Base-by-base conservation (phyloP, 1,284 basidiomycete species). In the Termitomyces sp. region DNA sequence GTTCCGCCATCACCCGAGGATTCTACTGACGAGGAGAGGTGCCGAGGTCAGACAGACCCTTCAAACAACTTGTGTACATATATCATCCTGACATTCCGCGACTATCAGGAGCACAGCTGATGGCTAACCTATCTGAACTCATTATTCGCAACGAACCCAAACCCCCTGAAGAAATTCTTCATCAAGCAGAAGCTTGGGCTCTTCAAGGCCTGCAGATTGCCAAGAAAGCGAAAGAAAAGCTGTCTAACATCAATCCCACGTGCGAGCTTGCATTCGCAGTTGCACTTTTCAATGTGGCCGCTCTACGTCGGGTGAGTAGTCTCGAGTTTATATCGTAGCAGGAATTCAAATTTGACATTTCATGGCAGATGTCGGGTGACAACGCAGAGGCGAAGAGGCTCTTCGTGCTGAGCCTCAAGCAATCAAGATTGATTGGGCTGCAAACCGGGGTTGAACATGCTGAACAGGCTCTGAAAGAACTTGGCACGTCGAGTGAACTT, bases 121-220 rank as follows among this genome's bases (percentile, higher is more conserved):
- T 89, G 86, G 80, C 77, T 58, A 83, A 81, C 55, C 71, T 89
- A 33, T 78, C 83, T 9, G 81, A 83, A 50, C 67, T 84, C 41
- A 72, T 84, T 53, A 70, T 83, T 55, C 76, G 77, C 35, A 69
- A 66, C n/a, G 63, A 73, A 1, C 71, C 75, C 10, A 60, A 62
- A 41, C 51, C 61, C n/a, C 72, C 73, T 14, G 68, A 72, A 0
- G 74, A 81, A 33, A 68, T 69, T 26, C 65, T 78, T 35, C 66
- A 73, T 31, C 77, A 83, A 58, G 84, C 86, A 0, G 82, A 86
- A 60, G 66, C 74, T 1, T 85, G 84, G 82, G 80, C 80, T 1
- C 69, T 70, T 39, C 78, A 81, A 56, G 81, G 81, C 1, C 64
- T 83, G 6, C 74, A 72, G 0, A 64, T 81, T 21, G 72, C 81